Evolutionary conservation across 73 alveolate genomes (phyloP).

Genomic region (Blepharisma stoltei): DNA sequence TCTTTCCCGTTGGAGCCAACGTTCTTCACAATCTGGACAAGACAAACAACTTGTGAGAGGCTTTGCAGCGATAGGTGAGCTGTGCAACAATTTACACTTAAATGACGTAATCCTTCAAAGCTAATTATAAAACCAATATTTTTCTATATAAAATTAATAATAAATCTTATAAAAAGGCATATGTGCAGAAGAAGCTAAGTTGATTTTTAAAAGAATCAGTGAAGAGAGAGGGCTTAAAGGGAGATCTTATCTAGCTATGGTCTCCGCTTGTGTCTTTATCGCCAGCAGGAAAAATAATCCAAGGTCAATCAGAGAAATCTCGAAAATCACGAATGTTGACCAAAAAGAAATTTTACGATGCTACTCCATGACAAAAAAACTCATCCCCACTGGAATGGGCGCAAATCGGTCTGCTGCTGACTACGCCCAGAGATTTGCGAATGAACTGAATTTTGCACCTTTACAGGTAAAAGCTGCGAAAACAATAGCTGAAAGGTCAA

Average conservation of each 20-base stretch:
- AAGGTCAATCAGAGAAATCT: slow-evolving; percentile 10
- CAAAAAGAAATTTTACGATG: slow-evolving; percentile 17
- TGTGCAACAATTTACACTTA: background rate
- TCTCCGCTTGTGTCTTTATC: slow-evolving; percentile 1
- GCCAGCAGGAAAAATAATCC: slow-evolving; percentile 23
- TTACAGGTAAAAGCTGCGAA: background rate
- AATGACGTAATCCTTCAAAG: too few species aligned
- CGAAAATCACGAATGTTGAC: background rate
- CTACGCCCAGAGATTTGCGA: slow-evolving; percentile 19
- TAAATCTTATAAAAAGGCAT: too few species aligned
- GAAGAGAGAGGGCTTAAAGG: slow-evolving; percentile 1
- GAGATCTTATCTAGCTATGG: background rate
- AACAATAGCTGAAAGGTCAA: slow-evolving; percentile 19
- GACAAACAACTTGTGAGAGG: slow-evolving; percentile 14
- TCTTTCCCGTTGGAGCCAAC: slow-evolving; percentile 26
- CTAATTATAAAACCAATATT: too few species aligned
- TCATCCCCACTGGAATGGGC: background rate
- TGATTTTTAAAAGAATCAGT: background rate
- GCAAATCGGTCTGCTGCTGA: slow-evolving; percentile 11
- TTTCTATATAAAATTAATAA: too few species aligned
- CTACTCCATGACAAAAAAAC: background rate
- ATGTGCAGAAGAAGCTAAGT: slow-evolving; percentile 4
- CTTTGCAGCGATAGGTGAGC: background rate
- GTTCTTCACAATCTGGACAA: background rate
- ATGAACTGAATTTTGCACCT: background rate